phyloP scores from a whole-genome alignment of 129 eudicot genomes.

The Tanacetum coccineum region DNA sequence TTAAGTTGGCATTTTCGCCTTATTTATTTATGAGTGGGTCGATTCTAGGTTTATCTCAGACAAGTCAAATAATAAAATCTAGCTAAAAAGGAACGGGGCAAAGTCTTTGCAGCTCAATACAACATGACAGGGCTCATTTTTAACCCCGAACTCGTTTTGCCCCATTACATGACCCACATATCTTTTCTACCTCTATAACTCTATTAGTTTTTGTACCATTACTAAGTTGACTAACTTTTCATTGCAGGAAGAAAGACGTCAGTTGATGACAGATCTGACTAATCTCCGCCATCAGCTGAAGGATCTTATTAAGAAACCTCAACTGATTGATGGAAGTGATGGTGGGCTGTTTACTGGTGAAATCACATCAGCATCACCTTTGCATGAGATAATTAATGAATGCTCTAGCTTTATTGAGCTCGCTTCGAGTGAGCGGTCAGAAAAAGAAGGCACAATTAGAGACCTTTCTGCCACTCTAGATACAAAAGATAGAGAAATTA shows the following conservation, averaged over 20 bases:
- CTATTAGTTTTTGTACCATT: background rate
- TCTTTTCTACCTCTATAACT: too few species aligned
- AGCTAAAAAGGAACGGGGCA: too few species aligned
- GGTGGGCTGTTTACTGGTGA: slow-evolving; percentile 21
- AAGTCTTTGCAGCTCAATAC: too few species aligned
- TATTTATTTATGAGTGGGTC: too few species aligned
- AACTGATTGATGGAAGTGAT: slow-evolving; percentile 22
- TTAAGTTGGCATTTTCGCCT: too few species aligned
- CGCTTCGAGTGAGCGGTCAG: slow-evolving; percentile 32
- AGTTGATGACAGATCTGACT: slow-evolving; percentile 38
- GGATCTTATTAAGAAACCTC: slow-evolving; percentile 26
- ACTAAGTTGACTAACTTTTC: background rate
- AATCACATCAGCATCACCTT: slow-evolving; percentile 24
- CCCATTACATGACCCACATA: too few species aligned
- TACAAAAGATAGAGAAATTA: slow-evolving; percentile 45
- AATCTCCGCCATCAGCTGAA: slow-evolving; percentile 39
- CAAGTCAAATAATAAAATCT: too few species aligned
- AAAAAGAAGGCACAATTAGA: slow-evolving; percentile 34
- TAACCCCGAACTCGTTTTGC: too few species aligned
- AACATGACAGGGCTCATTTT: too few species aligned
- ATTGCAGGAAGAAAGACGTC: slow-evolving; percentile 68
- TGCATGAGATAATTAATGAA: slow-evolving; percentile 55
- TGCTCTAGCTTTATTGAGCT: slow-evolving; percentile 44
- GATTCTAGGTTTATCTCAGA: too few species aligned
- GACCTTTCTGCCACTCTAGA: slow-evolving; percentile 34